Evolutionary conservation across 1,284 basidiomycete species (phyloP), one percentile per base, ranked within the genome.

Genomic region (Pseudozyma sp.): DNA sequence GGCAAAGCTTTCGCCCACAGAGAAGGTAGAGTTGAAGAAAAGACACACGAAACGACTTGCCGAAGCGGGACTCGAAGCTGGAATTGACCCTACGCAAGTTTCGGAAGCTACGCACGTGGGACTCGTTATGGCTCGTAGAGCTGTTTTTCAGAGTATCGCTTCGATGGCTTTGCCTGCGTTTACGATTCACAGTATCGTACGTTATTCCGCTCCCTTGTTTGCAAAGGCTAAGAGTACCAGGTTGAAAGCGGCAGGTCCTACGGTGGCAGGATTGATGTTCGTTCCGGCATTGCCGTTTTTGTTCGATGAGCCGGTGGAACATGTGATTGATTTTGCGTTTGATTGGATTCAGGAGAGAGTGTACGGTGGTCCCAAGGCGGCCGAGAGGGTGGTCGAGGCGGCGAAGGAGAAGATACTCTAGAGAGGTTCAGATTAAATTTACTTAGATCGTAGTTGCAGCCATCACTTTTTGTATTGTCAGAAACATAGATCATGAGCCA

Each of bases 241-340:
- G 44, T 76, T 94, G 43, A 90, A 82, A 79, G 87, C 89, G 2
- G 93, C 93, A 91, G 94, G 93, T 16, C 94, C 94, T 3, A 95
- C 93, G 0, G 76, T 89, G 25, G 91, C 91, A 1, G 93, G 93
- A 50, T 66, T 86, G 14, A 72, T 83, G n/a, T 81, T 85, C 51
- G 85, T 85, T 6, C 78, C 78, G 10, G 72, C 68, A 0, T 45
- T 78, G 60, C 83, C 77, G 11, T 70, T 70, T 53, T 13, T 76
- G 25, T 83, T 80, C 59, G 83, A 85, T 55, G 65, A 82, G 43
- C 83, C 87, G 59, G 87, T 88, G 58, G 88, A 89, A 73, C 76
- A 84, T 44, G 87, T 82, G 18, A 86, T 87, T 19, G 88, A 88
- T 69, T 71, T 77, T 35, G 76, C 84, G 16, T 89, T 88, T 52